Base-by-base conservation (phyloP, 257 asterid species). In the Schizonepeta tenuifolia region DNA sequence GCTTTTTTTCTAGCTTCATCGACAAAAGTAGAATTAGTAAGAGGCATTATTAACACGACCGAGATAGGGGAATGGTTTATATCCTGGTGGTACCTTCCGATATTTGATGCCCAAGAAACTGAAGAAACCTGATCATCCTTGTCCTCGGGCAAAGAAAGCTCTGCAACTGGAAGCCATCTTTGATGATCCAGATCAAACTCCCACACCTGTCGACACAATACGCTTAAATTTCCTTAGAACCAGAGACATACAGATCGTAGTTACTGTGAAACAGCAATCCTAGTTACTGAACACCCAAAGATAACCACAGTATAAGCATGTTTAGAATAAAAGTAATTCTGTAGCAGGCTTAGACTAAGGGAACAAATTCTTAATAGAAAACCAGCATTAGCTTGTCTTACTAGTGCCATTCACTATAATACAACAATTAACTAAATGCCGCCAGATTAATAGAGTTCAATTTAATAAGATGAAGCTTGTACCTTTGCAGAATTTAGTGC, bases 111-210 rank as follows among this genome's bases (percentile, higher is more conserved):
- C 97, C 96, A 93, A 59, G 96, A 87, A 81, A 93, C 96, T 35
- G 90, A 76, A 70, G 70, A 75, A 74, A 93, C 96, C 65, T 79
- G 86, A 76, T 89, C 95, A 58, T 75, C 80, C 81, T 84, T 86
- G 75, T 93, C 92, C 74, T 82, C 91, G 0, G 95, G 86, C 75
- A 77, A 79, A 75, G 97, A 86, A 83, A 93, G 94, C 83, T 93
- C 98, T 57, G 97, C 98, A 79, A 93, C 98, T 44, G 98, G 98
- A 82, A 91, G 96, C 97, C 97, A 93, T 81, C 98, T 85, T 73
- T 91, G 98, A 85, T 93, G 98, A 83, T 88, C 96, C 81, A 86
- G 83, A 76, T 93, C 97, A 74, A 91, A 93, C 83, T 93, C 97
- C 98, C 98, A 93, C 67, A 93, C 95, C 96, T 93, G 86, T 77